These are phyloP conservation scores for Paramecium biaurelia DNA, from an alignment of 73 alveolate species.

Conservation along the genomic window DNA sequence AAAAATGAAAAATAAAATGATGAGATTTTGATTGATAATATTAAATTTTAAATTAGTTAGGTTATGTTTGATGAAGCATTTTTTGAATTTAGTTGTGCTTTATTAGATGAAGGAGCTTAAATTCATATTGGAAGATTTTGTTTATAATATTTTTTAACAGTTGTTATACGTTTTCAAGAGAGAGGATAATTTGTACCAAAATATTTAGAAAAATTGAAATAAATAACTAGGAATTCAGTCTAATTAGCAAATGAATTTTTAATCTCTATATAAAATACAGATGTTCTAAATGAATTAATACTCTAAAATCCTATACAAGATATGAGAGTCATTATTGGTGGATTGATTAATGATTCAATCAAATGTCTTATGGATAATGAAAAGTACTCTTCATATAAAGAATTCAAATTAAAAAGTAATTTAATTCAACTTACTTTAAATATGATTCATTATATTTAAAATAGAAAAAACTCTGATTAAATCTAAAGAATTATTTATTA, in stretches of 20 bases:
- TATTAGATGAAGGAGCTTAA: neutral
- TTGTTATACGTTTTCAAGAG: neutral
- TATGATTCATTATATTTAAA: neutral
- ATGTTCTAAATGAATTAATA: slow-evolving; percentile 1
- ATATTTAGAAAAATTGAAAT: neutral
- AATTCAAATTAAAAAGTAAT: slow-evolving; percentile 10
- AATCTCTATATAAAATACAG: neutral
- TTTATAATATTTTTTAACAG: neutral
- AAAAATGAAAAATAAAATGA: neutral
- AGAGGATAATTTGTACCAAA: slow-evolving; percentile 11
- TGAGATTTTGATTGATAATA: slow-evolving; percentile 46
- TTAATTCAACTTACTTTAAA: neutral
- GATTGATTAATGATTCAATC: neutral
- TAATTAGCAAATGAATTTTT: slow-evolving; percentile 11
- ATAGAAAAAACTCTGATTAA: neutral
- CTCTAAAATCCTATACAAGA: slow-evolving; percentile 10
- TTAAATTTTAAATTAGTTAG: slow-evolving; percentile 48
- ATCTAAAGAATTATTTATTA: slow-evolving; percentile 33
- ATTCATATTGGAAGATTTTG: slow-evolving; percentile 1
- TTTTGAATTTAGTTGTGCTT: slow-evolving; percentile 46
- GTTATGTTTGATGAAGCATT: slow-evolving; percentile 33
- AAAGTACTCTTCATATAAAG: neutral
- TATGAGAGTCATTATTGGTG: neutral
- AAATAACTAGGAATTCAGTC: neutral
- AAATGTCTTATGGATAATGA: slow-evolving; percentile 6